Evolutionary conservation across 2,329 filamentous ascomycete species (phyloP).

Genomic region (Paecilomyces dactylethromorphus): DNA sequence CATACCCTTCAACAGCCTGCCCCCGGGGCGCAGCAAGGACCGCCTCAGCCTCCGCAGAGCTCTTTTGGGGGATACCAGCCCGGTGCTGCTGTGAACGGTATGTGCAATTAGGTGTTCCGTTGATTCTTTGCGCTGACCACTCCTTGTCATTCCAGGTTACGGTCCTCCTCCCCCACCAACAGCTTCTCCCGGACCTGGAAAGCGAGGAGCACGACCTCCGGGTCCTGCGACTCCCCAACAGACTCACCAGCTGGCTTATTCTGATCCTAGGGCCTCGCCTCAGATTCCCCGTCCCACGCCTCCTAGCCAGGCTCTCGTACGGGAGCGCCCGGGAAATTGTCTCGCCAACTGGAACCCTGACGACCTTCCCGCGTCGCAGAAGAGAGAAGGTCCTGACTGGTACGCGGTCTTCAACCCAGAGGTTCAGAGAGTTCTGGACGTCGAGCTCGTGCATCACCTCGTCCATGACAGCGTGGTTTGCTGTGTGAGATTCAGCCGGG

Average conservation of each 20-base stretch:
- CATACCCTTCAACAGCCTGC: slow-evolving; percentile 56
- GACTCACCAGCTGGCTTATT: slow-evolving; percentile 79
- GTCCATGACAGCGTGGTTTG: slow-evolving; percentile 95
- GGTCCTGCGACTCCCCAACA: slow-evolving; percentile 85
- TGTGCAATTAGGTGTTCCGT: slow-evolving; percentile 24
- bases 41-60: slow-evolving; percentile 65
- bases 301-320: slow-evolving; percentile 46
- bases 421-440: slow-evolving; percentile 81
- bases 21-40: slow-evolving; percentile 51
- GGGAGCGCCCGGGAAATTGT: slow-evolving; percentile 56
- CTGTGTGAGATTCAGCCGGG: slow-evolving; percentile 92
- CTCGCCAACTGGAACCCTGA: slow-evolving; percentile 84
- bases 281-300: slow-evolving; percentile 80
- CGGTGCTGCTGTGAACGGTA: slow-evolving; percentile 56
- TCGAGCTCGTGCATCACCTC: slow-evolving; percentile 88
- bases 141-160: slow-evolving; percentile 51
- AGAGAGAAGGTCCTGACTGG: slow-evolving; percentile 88
- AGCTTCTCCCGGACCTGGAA: slow-evolving; percentile 77
- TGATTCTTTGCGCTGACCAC: slow-evolving; percentile 43
- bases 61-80: slow-evolving; percentile 66
- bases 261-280: slow-evolving; percentile 73
- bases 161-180: slow-evolving; percentile 76
- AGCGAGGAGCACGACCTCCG: slow-evolving; percentile 60
- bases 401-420: slow-evolving; percentile 94
- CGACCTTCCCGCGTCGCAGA: slow-evolving; percentile 74